A percentile compares a stretch with the other conserved stretches of the same genome.
These are phyloP conservation scores for Aspergillus carlsbadensis DNA, from an alignment of 495 filamentous ascomycete genomes.

Conservation along the genomic window DNA sequence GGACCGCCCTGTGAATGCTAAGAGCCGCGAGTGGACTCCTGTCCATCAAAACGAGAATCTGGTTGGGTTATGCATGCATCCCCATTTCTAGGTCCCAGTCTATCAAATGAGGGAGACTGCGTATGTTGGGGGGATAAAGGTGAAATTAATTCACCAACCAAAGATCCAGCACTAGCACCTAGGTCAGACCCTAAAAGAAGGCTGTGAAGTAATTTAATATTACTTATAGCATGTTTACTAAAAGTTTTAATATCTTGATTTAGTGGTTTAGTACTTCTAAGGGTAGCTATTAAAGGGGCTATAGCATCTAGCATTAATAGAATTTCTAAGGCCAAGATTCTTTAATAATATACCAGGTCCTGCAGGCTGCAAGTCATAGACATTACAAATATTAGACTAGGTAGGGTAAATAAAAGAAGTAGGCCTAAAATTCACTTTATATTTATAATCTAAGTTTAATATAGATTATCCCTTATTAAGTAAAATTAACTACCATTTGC, in stretches of 20 bases:
- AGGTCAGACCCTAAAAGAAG: not conserved
- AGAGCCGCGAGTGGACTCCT: not conserved
- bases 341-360: not conserved
- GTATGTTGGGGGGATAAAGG: not conserved
- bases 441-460: not conserved
- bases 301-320: not conserved
- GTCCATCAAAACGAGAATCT: not conserved
- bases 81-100: not conserved
- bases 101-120: not conserved
- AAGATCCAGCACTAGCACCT: not conserved
- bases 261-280: not conserved
- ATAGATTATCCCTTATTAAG: not conserved
- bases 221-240: not conserved
- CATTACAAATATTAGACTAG: not conserved
- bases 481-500: not conserved
- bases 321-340: not conserved
- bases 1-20: not conserved
- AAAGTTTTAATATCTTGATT: not conserved
- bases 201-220: not conserved
- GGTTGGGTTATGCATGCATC: slow-evolving; percentile 1
- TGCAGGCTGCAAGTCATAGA: not conserved
- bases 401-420: not conserved
- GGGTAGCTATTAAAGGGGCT: not conserved
- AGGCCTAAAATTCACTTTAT: not conserved
- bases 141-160: not conserved